Evolutionary conservation across 2,329 filamentous ascomycete species (phyloP).

Genomic region (Juglanconis sp.): DNA sequence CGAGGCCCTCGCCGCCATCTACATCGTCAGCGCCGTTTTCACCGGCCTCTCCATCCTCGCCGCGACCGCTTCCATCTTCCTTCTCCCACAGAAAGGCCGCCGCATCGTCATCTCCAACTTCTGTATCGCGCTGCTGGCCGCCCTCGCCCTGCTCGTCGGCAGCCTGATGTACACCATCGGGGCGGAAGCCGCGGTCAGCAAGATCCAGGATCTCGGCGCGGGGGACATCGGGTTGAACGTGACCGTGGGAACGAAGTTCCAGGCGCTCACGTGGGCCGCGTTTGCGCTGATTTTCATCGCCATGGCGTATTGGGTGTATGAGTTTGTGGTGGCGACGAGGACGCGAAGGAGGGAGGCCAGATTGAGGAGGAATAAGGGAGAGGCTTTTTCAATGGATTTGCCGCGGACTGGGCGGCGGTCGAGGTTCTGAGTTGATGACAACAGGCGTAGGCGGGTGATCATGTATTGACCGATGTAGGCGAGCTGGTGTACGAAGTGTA

Average conservation of each 20-base stretch:
- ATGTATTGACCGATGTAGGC: no score
- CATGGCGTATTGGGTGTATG: conserved; percentile 38
- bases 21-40: conserved; percentile 41
- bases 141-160: conserved; percentile 34
- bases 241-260: conserved; percentile 40
- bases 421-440: no score
- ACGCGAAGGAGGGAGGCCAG: conserved; percentile 25
- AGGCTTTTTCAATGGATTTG: no score
- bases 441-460: no score
- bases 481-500: no score
- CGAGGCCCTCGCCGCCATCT: conserved; percentile 47
- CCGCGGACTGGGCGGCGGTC: no score
- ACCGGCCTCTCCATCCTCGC: conserved; percentile 42
- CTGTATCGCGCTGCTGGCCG: conserved; percentile 33
- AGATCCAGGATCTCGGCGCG: conserved; percentile 39
- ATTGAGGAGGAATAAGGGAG: neutral
- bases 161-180: conserved; percentile 42
- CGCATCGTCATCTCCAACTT: conserved; percentile 34
- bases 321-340: conserved; percentile 30
- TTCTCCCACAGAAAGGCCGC: conserved; percentile 13
- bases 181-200: conserved; percentile 36
- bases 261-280: conserved; percentile 45
- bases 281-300: conserved; percentile 41
- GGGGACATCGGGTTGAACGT: conserved; percentile 44
- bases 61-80: conserved; percentile 31